Evolutionary conservation across 2,329 filamentous ascomycete species (phyloP).

Genomic region (Malbranchea cinnamomea): DNA sequence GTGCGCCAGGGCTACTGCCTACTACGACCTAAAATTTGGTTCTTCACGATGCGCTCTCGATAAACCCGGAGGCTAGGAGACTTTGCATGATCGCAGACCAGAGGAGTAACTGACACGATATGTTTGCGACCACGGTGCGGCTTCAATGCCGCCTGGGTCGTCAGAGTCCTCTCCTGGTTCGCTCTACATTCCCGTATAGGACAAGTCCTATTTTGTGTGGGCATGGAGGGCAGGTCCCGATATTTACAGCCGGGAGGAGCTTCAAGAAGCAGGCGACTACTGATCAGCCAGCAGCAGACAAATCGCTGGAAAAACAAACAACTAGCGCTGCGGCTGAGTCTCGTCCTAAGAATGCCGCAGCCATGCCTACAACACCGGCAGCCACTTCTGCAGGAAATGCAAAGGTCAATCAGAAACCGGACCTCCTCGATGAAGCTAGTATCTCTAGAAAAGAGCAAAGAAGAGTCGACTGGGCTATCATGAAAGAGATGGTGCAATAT

Average conservation of each 20-base stretch:
- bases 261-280: slow-evolving; percentile 13
- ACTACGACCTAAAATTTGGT: too few species aligned
- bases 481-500: slow-evolving; percentile 94
- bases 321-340: slow-evolving; percentile 8
- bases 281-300: slow-evolving; percentile 7
- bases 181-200: too few species aligned
- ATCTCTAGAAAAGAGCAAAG: slow-evolving; percentile 70
- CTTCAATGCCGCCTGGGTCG: too few species aligned
- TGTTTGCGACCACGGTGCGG: too few species aligned
- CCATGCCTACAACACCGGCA: background rate
- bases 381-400: slow-evolving; percentile 11
- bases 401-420: slow-evolving; percentile 31
- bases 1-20: too few species aligned
- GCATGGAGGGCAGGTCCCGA: slow-evolving; percentile 16
- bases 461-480: slow-evolving; percentile 95
- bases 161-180: too few species aligned
- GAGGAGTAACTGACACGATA: too few species aligned
- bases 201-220: too few species aligned
- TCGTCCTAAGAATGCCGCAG: slow-evolving; percentile 12
- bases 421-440: slow-evolving; percentile 49
- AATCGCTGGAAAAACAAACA: slow-evolving; percentile 9
- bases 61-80: too few species aligned
- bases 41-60: too few species aligned
- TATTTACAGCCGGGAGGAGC: slow-evolving; percentile 16
- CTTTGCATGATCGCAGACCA: too few species aligned